These are phyloP conservation scores for Blumeria graminis DNA, from an alignment of 2,329 filamentous ascomycete species.

Conservation along the genomic window DNA sequence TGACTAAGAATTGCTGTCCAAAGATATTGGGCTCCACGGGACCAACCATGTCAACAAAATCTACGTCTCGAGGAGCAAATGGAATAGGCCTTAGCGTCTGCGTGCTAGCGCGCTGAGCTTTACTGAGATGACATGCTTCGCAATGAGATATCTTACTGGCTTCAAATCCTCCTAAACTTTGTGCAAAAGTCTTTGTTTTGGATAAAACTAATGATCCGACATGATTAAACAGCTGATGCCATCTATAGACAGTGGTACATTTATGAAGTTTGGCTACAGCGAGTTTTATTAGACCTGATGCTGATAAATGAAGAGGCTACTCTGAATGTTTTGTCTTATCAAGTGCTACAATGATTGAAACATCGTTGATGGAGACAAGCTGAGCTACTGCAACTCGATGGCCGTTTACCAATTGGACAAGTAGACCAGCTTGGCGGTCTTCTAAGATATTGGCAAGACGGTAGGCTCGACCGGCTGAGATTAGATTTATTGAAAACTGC, in stretches of 20 bases:
- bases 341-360: neutral
- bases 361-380: neutral
- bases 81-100: neutral
- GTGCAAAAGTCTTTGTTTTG: neutral
- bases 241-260: neutral
- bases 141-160: neutral
- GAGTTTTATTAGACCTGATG: neutral
- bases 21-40: neutral
- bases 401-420: neutral
- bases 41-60: neutral
- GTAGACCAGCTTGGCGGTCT: neutral
- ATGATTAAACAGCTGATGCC: neutral
- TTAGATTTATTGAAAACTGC: neutral
- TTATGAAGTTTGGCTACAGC: neutral
- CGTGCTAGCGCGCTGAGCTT: neutral
- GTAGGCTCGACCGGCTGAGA: neutral
- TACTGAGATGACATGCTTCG: neutral
- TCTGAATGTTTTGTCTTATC: neutral
- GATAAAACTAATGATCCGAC: neutral
- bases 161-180: neutral
- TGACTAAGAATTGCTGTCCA: neutral
- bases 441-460: neutral
- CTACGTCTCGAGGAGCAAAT: neutral
- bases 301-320: neutral
- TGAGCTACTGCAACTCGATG: neutral